phyloP scores from a whole-genome alignment of 441 rosid genomes.

The Rhodomyrtus psidioides region DNA sequence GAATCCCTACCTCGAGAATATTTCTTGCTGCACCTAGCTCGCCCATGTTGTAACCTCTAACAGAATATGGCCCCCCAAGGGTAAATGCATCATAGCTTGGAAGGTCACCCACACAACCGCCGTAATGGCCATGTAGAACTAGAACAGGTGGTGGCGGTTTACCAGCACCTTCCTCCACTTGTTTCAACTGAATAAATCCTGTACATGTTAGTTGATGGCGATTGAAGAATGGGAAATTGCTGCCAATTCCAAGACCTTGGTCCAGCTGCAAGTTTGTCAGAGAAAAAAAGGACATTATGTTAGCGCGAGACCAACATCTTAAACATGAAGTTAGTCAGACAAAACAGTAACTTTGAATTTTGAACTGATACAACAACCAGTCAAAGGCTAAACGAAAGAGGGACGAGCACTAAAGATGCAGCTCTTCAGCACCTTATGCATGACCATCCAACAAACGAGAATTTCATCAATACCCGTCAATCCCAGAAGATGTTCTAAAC shows the following conservation, averaged over 20 bases:
- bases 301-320: neutral
- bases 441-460: neutral
- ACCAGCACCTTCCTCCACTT: conserved; percentile 79
- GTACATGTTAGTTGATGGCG: conserved; percentile 88
- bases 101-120: conserved; percentile 95
- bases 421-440: neutral
- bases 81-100: conserved; percentile 96
- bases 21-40: conserved; percentile 96
- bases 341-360: neutral
- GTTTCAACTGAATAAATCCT: conserved; percentile 63
- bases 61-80: conserved; percentile 97
- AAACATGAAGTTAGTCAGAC: neutral
- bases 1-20: conserved; percentile 69
- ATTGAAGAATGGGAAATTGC: conserved; percentile 88
- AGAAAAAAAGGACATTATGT: neutral
- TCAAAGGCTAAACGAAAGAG: neutral
- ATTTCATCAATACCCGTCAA: neutral
- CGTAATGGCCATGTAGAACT: conserved; percentile 93
- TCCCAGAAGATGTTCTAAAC: neutral
- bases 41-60: conserved; percentile 98
- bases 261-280: conserved; percentile 53
- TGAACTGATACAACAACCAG: neutral
- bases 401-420: neutral
- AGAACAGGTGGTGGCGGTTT: conserved; percentile 83
- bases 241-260: conserved; percentile 96